Conservation (phyloP, 768 basidiomycete genomes). For the Lactifluus echinatus region DNA sequence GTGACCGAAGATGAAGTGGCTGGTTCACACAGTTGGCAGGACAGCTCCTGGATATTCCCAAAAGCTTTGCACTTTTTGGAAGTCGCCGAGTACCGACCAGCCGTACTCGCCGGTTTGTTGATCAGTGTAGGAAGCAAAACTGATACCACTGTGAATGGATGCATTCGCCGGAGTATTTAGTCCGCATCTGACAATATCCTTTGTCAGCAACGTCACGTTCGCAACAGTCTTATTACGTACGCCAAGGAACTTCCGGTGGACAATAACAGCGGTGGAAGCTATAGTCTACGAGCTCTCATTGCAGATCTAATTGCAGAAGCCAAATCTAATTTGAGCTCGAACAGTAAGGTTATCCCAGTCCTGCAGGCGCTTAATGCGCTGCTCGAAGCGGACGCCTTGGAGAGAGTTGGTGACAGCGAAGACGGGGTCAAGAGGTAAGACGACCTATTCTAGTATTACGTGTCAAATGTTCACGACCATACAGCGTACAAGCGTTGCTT, state of each 20-base stretch:
- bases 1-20: conserved; percentile 27
- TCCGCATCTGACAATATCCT: conserved; percentile 18
- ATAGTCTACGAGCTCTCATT: conserved; percentile 44
- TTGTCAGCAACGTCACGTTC: conserved; percentile 58
- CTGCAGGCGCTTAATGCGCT: conserved; percentile 68
- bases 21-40: conserved; percentile 45
- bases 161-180: conserved; percentile 14
- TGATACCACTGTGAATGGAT: conserved; percentile 63
- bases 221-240: conserved; percentile 52
- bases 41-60: conserved; percentile 69
- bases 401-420: conserved; percentile 36
- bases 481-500: conserved; percentile 48
- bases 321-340: conserved; percentile 46
- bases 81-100: conserved; percentile 50
- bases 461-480: background rate
- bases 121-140: conserved; percentile 79
- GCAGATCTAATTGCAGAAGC: conserved; percentile 50
- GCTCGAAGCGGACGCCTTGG: conserved; percentile 58
- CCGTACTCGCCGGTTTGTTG: conserved; percentile 62
- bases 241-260: conserved; percentile 41
- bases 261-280: conserved; percentile 26
- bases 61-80: conserved; percentile 57
- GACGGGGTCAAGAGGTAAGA: conserved; percentile 47
- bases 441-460: background rate
- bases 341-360: conserved; percentile 73